phyloP scores from a whole-genome alignment of 2,329 filamentous ascomycete genomes.

The Penicillium occitanis region DNA sequence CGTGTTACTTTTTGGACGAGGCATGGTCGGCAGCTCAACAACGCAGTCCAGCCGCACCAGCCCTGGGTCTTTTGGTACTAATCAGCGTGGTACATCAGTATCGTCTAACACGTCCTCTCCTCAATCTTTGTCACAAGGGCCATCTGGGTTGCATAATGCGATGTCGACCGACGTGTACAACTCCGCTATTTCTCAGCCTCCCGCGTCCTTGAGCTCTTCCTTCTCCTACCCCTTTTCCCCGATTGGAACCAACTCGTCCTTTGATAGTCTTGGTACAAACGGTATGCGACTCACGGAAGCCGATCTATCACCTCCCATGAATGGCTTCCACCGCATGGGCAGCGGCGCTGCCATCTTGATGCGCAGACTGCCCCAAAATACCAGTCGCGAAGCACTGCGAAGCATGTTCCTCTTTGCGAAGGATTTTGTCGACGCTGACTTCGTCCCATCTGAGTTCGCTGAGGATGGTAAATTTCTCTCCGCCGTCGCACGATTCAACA shows the following conservation, averaged over 20 bases:
- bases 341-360: constrained; percentile 52
- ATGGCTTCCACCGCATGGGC: constrained; percentile 34
- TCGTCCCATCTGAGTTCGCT: constrained; percentile 54
- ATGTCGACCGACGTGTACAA: constrained; percentile 47
- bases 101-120: constrained; percentile 43
- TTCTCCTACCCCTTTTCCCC: constrained; percentile 42
- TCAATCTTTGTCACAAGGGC: constrained; percentile 36
- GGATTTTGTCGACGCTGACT: constrained; percentile 60
- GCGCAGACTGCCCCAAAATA: constrained; percentile 60
- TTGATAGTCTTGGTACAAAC: constrained; percentile 33
- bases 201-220: constrained; percentile 35
- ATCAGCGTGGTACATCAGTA: constrained; percentile 41
- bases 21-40: constrained; percentile 45
- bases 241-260: constrained; percentile 38
- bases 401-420: constrained; percentile 67
- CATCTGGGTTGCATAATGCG: constrained; percentile 43
- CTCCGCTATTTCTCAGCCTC: constrained; percentile 38
- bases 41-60: constrained; percentile 45
- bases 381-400: constrained; percentile 57
- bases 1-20: constrained; percentile 27
- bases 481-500: constrained; percentile 60
- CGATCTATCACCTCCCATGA: constrained; percentile 38
- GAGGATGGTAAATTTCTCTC: constrained; percentile 59
- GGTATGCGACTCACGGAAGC: constrained; percentile 38
- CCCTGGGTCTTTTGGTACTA: constrained; percentile 42